Evolutionary conservation across 495 filamentous ascomycete species (phyloP).

Genomic region (Glarea lozoyensis): DNA sequence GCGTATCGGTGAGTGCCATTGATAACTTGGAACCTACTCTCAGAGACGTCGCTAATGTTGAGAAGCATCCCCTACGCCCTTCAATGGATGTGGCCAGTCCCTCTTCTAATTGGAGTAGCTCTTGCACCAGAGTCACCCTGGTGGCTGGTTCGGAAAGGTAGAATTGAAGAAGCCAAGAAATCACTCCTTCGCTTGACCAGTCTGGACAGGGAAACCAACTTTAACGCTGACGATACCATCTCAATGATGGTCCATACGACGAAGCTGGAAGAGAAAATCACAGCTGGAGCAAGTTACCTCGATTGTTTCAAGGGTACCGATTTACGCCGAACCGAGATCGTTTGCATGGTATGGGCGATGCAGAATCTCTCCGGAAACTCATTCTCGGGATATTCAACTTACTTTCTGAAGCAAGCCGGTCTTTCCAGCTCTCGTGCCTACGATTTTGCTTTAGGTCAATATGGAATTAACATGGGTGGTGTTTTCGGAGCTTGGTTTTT

Average conservation of each 20-base stretch:
- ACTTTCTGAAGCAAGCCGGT: constrained; percentile 70
- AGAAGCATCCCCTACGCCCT: constrained; percentile 51
- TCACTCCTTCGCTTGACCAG: constrained; percentile 60
- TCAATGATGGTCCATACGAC: constrained; percentile 82
- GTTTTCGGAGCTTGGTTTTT: constrained; percentile 68
- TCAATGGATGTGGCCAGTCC: constrained; percentile 83
- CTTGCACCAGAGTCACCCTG: constrained; percentile 70
- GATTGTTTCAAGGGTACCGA: constrained; percentile 74
- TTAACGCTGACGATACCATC: constrained; percentile 67
- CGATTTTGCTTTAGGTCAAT: constrained; percentile 63
- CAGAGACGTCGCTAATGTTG: neutral
- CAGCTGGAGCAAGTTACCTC: constrained; percentile 55
- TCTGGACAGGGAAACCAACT: constrained; percentile 43
- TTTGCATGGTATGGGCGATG: constrained; percentile 75
- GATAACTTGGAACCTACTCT: neutral
- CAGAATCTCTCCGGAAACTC: constrained; percentile 73
- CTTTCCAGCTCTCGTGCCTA: constrained; percentile 50
- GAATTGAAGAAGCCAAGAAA: constrained; percentile 56
- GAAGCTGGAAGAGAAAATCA: constrained; percentile 63
- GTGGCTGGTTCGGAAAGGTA: constrained; percentile 72
- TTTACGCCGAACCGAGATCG: constrained; percentile 67
- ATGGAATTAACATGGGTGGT: constrained; percentile 66
- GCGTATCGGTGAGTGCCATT: constrained; percentile 38
- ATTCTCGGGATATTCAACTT: constrained; percentile 70
- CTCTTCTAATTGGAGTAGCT: constrained; percentile 59